Percentiles rank a stretch among this genome's conserved stretches.
phyloP scores from a whole-genome alignment of 108 stramenopile genomes.

The Cyclotella baltica region DNA sequence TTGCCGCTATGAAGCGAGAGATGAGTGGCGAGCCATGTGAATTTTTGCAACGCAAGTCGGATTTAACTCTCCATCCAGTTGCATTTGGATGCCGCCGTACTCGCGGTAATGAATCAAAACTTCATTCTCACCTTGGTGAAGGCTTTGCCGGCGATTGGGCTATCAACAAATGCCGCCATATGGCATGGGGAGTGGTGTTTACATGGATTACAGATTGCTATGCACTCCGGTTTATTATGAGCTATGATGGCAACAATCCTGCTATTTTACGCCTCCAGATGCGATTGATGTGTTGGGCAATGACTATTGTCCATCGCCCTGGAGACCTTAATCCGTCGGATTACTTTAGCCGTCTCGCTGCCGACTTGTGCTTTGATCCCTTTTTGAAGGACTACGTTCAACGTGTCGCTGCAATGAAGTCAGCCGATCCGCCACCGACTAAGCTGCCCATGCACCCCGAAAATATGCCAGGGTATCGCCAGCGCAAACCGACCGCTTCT shows the following conservation, averaged over 20 bases:
- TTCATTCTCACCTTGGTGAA: conserved; percentile 27
- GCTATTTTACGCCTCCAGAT: conserved; percentile 2
- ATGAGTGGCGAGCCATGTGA: conserved; percentile 1
- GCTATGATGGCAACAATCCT: conserved; percentile 9
- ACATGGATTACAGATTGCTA: conserved; percentile 17
- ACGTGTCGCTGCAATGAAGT: no score
- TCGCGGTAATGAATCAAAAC: conserved; percentile 15
- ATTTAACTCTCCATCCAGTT: not conserved
- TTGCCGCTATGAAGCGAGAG: not conserved
- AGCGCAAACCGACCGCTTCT: not conserved
- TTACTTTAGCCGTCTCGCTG: conserved; percentile 9
- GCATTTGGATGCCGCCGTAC: conserved; percentile 20
- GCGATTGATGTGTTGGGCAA: conserved; percentile 14
- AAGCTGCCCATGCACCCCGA: not conserved
- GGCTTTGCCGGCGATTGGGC: conserved; percentile 20
- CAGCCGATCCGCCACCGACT: not conserved
- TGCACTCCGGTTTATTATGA: conserved; percentile 5
- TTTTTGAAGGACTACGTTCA: not conserved
- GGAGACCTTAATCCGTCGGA: not conserved
- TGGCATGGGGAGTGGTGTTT: not conserved
- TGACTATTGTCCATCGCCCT: conserved; percentile 15
- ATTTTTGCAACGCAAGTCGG: not conserved
- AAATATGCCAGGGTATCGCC: not conserved
- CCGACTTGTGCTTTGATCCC: conserved; percentile 16
- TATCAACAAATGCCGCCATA: conserved; percentile 5